Evolutionary conservation across 1,284 basidiomycete species (phyloP), one percentile per base, ranked within the genome.

Genomic region (Flammula alnicola): DNA sequence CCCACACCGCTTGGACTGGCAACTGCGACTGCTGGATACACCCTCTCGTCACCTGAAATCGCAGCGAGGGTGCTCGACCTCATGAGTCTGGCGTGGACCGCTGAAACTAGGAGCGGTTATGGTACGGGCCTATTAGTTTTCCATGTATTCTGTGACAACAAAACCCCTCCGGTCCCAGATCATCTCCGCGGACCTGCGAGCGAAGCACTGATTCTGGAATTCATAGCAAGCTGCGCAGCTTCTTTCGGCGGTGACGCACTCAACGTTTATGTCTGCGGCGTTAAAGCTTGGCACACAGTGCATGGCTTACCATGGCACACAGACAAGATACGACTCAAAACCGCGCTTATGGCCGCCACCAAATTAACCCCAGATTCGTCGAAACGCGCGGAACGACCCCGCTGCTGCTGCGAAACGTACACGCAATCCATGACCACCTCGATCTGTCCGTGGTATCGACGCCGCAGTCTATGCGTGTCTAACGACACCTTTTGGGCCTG

Each of bases 231-330:
- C n/a, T n/a, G n/a, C n/a, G n/a, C n/a, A n/a, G n/a, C n/a, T n/a
- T n/a, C n/a, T n/a, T n/a, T n/a, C n/a, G n/a, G n/a, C n/a, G n/a
- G n/a, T n/a, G n/a, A n/a, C n/a, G n/a, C n/a, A n/a, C n/a, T n/a
- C n/a, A n/a, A n/a, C 0, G 68, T 67, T 44, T 71, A 68, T 25
- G 10, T 60, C 0, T 49, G 46, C 0, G 64, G 55, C 0, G 30
- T 72, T 0, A 10, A 47, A 0, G 69, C 67, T 0, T 72, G 70
- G 70, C 71, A 73, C 46, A 50, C 58, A 0, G 43, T 72, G 0
- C 68, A 73, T 44, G 52, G 66, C 0, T 41, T 51, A 0, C 12
- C 32, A 0, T 72, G 69, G 71, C 0, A 1, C 0, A 44, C 60
- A n/a, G 51, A 62, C 8, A 44, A 63, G n/a, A n/a, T n/a, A n/a